A percentile compares a stretch with the other conserved stretches of the same genome.
These are phyloP conservation scores for Penicillium sp. DNA, from an alignment of 2,329 filamentous ascomycete genomes.

Conservation along the genomic window DNA sequence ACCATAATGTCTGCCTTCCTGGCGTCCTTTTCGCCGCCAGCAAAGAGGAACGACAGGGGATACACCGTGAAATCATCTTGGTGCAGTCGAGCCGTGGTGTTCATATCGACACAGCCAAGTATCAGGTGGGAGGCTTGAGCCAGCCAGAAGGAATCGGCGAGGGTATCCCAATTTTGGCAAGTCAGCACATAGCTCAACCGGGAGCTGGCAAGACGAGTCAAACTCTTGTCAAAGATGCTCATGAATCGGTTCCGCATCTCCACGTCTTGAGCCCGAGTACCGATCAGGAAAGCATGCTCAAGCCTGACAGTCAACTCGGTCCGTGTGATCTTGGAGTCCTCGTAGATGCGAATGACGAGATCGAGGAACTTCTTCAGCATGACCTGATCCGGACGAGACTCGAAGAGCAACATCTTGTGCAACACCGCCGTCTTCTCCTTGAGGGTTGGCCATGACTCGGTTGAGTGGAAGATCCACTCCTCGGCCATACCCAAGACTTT, in stretches of 20 bases:
- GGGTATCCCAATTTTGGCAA: constrained; percentile 95
- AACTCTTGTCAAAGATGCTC: constrained; percentile 90
- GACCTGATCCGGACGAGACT: constrained; percentile 79
- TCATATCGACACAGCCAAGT: constrained; percentile 87
- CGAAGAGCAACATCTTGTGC: constrained; percentile 98
- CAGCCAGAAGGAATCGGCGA: constrained; percentile 95
- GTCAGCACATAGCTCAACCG: constrained; percentile 87
- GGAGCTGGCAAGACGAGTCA: constrained; percentile 89
- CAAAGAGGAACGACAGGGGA: constrained; percentile 74
- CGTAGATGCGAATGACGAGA: constrained; percentile 96
- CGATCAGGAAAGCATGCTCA: constrained; percentile 97
- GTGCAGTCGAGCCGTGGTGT: constrained; percentile 77
- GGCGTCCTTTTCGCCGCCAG: constrained; percentile 73
- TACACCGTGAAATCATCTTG: constrained; percentile 82
- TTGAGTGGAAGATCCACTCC: constrained; percentile 92
- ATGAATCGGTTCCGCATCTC: constrained; percentile 98
- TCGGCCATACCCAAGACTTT: constrained; percentile 96
- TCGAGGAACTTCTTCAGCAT: constrained; percentile 93
- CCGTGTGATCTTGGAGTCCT: constrained; percentile 92
- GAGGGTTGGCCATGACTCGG: constrained; percentile 92
- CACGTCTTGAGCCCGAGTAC: constrained; percentile 88
- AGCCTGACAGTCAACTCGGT: constrained; percentile 96
- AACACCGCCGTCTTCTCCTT: constrained; percentile 99
- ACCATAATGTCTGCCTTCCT: constrained; percentile 69
- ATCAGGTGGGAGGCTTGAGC: constrained; percentile 93